A percentile compares a stretch with the other conserved stretches of the same genome.
phyloP scores from a whole-genome alignment of 257 asterid genomes.

The Salvia miltiorrhiza region DNA sequence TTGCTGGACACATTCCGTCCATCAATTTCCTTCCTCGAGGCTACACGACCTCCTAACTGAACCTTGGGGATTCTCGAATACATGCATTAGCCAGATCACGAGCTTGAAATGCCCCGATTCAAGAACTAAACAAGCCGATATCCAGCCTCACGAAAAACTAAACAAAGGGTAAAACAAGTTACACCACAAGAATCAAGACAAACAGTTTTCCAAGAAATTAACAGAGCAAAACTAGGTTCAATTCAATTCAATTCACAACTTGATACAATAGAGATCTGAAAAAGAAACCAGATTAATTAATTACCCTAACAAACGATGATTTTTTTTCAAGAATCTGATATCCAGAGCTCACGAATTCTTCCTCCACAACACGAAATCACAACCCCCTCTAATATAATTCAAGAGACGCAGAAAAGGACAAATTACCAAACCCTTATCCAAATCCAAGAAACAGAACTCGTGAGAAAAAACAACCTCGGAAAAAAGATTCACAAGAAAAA shows the following conservation, averaged over 20 bases:
- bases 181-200: constrained; percentile 25
- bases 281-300: constrained; percentile 36
- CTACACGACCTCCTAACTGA: too few species aligned
- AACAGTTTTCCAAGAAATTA: too few species aligned
- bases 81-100: constrained; percentile 19
- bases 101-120: constrained; percentile 17
- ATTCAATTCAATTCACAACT: constrained; percentile 8
- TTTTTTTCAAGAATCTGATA: constrained; percentile 5
- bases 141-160: constrained; percentile 23
- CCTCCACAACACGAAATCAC: constrained; percentile 36
- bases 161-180: constrained; percentile 5
- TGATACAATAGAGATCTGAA: not conserved
- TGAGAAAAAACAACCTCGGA: constrained; percentile 37
- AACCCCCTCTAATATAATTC: constrained; percentile 37
- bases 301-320: constrained; percentile 19
- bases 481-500: constrained; percentile 65
- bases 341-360: constrained; percentile 23
- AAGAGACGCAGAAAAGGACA: constrained; percentile 33
- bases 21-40: constrained; percentile 35
- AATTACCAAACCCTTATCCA: constrained; percentile 54
- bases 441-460: constrained; percentile 31
- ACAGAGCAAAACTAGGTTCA: constrained; percentile 17
- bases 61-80: constrained; percentile 17
- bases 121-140: not conserved
- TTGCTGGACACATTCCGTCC: constrained; percentile 77